Base-by-base conservation (phyloP, 768 basidiomycete species). In the Termitomyces sp. region DNA sequence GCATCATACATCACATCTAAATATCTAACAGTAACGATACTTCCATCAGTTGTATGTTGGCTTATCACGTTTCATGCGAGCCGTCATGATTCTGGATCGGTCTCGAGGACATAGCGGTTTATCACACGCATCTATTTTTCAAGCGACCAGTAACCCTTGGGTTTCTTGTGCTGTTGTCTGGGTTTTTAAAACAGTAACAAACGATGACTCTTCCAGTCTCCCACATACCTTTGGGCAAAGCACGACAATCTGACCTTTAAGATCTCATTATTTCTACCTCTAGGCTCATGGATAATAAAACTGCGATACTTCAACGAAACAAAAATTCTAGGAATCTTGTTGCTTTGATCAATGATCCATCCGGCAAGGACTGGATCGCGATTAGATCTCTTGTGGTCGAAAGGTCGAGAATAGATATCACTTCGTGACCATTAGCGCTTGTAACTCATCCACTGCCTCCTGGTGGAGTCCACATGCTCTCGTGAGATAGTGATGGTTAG, bases 41-140 rank as follows among this genome's bases (percentile, higher is more conserved):
- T 58, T 58, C 36, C 59, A 58, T 53, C 53, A 54, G 39, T 50
- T 63, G 15, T 50, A 59, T 51, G 51, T 58, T 31, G 16, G 9
- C 10, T 13, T 51, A 6, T 7, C 18, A 16, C 26, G 18, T 34
- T 24, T 22, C 13, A 7, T 7, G 16, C 49, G 12, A 22, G n/a
- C 9, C 12, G n/a, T 20, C 29, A 13, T 34, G n/a, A 24, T 51
- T n/a, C 31, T 36, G 20, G 15, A 18, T 33, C 2, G 12, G 20
- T 22, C 36, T 26, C 12, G 29, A 63, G 55, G 45, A 39, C 15
- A 60, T 50, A n/a, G 46, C 31, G 10, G 8, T 41, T 4, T 61
- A 59, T 39, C 45, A 58, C 20, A 13, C 31, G 26, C 36, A 55
- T 28, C 49, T 54, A 8, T 49, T 61, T 36, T 52, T 57, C 36